These are phyloP conservation scores for Penicillium longicatenatum DNA, from an alignment of 495 filamentous ascomycete species.

Conservation along the genomic window DNA sequence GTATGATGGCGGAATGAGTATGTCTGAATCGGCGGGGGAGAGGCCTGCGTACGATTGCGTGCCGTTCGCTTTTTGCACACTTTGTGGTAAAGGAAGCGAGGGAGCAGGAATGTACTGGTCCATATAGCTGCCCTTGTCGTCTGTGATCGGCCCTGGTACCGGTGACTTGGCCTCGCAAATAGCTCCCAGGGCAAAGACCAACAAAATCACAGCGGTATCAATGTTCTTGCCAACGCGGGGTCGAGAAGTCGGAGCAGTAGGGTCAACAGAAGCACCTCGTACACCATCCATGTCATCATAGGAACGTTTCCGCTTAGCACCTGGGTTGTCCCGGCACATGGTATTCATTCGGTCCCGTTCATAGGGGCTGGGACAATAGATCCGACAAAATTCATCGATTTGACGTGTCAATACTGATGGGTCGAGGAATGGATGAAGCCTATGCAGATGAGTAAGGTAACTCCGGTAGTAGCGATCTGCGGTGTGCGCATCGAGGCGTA, in stretches of 20 bases:
- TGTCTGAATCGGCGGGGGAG: slow-evolving; percentile 31
- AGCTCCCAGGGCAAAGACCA: slow-evolving; percentile 84
- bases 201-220: slow-evolving; percentile 74
- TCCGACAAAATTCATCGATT: slow-evolving; percentile 47
- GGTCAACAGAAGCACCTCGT: slow-evolving; percentile 21
- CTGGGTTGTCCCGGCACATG: slow-evolving; percentile 25
- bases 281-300: slow-evolving; percentile 31
- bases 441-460: slow-evolving; percentile 80
- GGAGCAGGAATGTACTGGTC: slow-evolving; percentile 32
- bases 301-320: slow-evolving; percentile 49
- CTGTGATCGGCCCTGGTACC: slow-evolving; percentile 58
- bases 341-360: slow-evolving; percentile 11
- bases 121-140: slow-evolving; percentile 27
- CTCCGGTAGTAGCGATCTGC: slow-evolving; percentile 65
- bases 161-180: slow-evolving; percentile 66
- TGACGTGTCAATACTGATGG: slow-evolving; percentile 17
- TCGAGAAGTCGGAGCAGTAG: background rate
- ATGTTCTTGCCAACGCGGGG: slow-evolving; percentile 38
- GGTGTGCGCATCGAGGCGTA: slow-evolving; percentile 64
- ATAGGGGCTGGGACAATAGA: slow-evolving; percentile 33
- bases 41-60: slow-evolving; percentile 9
- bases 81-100: slow-evolving; percentile 6
- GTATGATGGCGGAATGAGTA: background rate
- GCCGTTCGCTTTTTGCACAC: slow-evolving; percentile 10
- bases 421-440: slow-evolving; percentile 86